A percentile compares a stretch with the other conserved stretches of the same genome.
These are phyloP conservation scores for Fagopyrum esculentum DNA, from an alignment of 148 eudicot species.

Conservation along the genomic window DNA sequence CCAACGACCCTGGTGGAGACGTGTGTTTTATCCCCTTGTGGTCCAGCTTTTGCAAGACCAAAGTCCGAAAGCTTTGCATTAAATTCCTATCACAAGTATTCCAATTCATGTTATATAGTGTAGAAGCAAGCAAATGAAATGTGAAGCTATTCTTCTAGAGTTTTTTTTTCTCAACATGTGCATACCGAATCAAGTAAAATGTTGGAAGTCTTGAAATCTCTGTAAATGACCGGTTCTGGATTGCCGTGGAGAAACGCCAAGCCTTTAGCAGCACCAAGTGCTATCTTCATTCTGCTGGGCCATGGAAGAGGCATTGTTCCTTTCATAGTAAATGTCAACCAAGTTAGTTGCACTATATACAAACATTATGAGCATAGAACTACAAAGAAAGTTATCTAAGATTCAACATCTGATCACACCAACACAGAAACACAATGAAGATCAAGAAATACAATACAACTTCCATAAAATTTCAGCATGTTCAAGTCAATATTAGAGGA, in stretches of 20 bases:
- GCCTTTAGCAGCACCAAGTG: constrained; percentile 93
- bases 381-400: not conserved
- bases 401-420: not conserved
- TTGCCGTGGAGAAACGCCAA: constrained; percentile 83
- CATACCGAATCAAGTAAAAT: constrained; percentile 85
- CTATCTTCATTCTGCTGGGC: constrained; percentile 85
- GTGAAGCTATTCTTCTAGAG: not conserved
- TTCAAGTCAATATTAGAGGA: not conserved
- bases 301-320: constrained; percentile 94
- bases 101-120: not conserved
- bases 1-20: constrained; percentile 96
- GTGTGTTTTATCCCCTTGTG: constrained; percentile 93
- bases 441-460: not conserved
- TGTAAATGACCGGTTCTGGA: constrained; percentile 75
- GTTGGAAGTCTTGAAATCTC: constrained; percentile 95
- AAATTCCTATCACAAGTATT: constrained; percentile 52
- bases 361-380: no score
- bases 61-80: constrained; percentile 96
- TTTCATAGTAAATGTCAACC: constrained; percentile 21
- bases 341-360: not conserved
- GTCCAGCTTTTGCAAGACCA: constrained; percentile 97
- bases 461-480: not conserved
- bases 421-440: not conserved
- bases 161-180: not conserved
- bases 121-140: not conserved